A percentile compares a stretch with the other conserved stretches of the same genome.
Conservation (phyloP, 306 rosid genomes). For the Inga leiocalycina region DNA sequence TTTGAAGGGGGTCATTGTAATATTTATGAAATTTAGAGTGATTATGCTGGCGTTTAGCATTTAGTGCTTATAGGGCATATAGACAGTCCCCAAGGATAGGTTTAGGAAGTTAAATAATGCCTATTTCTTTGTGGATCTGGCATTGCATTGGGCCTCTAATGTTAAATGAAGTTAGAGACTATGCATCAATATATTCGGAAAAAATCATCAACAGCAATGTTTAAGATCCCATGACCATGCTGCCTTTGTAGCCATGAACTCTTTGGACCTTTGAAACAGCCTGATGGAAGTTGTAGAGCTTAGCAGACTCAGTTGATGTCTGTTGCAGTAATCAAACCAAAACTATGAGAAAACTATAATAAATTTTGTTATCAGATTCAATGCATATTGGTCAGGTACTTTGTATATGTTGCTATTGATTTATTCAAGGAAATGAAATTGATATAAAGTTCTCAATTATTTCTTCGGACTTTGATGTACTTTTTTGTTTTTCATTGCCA, state of each 20-base stretch:
- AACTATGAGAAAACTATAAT: not conserved
- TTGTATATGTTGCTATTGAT: not conserved
- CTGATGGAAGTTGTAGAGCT: not conserved
- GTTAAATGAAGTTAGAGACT: not conserved
- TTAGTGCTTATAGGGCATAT: not conserved
- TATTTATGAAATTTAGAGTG: not conserved
- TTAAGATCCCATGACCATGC: slow-evolving; percentile 31
- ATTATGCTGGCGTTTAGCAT: not conserved
- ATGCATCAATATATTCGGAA: not conserved
- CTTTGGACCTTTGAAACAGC: slow-evolving; percentile 21
- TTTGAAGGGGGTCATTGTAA: not conserved
- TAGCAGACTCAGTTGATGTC: not conserved
- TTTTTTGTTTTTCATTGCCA: slow-evolving; percentile 13
- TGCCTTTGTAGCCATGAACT: slow-evolving; percentile 21
- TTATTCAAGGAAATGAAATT: slow-evolving; percentile 12
- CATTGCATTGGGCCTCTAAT: slow-evolving; percentile 9
- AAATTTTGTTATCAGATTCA: slow-evolving; percentile 8
- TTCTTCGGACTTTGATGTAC: slow-evolving; percentile 15
- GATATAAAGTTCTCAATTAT: slow-evolving; percentile 23
- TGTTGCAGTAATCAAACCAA: not conserved
- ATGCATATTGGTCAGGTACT: not conserved
- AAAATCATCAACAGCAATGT: not conserved
- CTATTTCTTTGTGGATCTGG: not conserved
- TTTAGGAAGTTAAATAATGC: not conserved
- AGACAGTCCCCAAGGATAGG: not conserved